Evolutionary conservation across 2,329 filamentous ascomycete genomes (phyloP), one percentile per base, ranked within the genome.

Genomic region (Colletotrichum filicis): DNA sequence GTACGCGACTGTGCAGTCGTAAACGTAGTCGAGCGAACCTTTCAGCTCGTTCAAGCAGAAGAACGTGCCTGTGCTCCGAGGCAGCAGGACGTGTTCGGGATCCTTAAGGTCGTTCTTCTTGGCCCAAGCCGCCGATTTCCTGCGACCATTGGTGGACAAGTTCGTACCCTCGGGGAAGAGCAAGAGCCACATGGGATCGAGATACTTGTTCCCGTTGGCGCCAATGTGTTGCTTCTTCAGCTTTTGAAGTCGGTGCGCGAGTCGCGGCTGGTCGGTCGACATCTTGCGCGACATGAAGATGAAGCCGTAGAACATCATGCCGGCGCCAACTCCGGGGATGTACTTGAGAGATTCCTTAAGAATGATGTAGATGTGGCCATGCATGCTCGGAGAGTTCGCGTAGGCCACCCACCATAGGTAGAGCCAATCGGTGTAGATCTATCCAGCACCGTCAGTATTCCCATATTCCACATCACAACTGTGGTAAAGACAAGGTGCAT

Each of bases 361-460:
- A 78, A 97, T 96, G 80, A 97, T 97, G 85, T 95, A 97, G 78
- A 97, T 88, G 79, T 95, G 93, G 12, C 95, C 95, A 78, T 97
- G 93, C 90, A 95, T 94, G 66, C 89, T 88, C 70, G 93, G 93
- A 2, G 78, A 81, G 79, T 92, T 92, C 30, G 93, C 94, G 78
- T 97, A 97, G n/a, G 92, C 94, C 30, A 95, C 92, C 95, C 95
- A 97, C 95, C 95, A 97, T 8, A 97, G 89, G 80, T 97, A 97
- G 9, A 97, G 83, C 95, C 94, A 97, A 83, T 97, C 94, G 9
- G 94, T 96, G 80, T 97, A 97, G 65, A 97, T 92, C 89, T 89
- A 76, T 28, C 30, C 16, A 1, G 57, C 42, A 9, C 42, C 64
- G 75, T 77, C 64, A 75, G 76, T 30, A 19, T 19, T n/a, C 6